Evolutionary conservation across 1,284 basidiomycete genomes (phyloP), one percentile per base, ranked within the genome.

Genomic region (Sporisorium scitamineum): DNA sequence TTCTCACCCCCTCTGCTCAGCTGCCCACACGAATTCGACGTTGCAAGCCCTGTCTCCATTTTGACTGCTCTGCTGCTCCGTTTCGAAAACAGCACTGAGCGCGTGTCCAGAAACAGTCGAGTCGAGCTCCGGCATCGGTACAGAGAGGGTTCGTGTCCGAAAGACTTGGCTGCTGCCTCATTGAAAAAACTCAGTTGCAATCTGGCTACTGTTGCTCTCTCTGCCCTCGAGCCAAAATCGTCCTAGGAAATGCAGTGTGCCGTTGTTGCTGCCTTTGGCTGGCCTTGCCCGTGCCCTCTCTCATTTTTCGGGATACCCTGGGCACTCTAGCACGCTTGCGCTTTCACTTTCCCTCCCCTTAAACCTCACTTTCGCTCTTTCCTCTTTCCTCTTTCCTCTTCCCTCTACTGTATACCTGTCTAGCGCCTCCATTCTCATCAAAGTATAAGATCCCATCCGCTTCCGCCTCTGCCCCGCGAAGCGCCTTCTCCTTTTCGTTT

Each of bases 371-470:
- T 44, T 37, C 48, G 22, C 53, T 31, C 37, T 45, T 34, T 32
- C 31, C 47, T 39, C 34, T 24, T 16, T 48, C 45, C 34, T 24
- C 20, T 48, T 50, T 42, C 34, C 27, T 52, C 51, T 31, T 18
- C 39, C 14, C 57, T 44, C 32, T 51, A n/a, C 48, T 32, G 22
- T 53, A 31, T 37, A 27, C 56, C 42, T 32, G 31, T 20, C 57
- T 48, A 29, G 32, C 42, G 50, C 59, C 61, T 53, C 66, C 32
- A n/a, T 54, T 51, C 51, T 50, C 52, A 11, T 48, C 18, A 45
- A 47, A 56, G 55, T 63, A 72, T 72, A 66, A 66, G 60, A 72
- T 53, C 59, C 56, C 52, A 54, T 27, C 56, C 47, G 24, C 57
- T 56, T 39, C 59, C 37, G 18, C 45, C 56, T 9, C 27, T 54